phyloP scores from a whole-genome alignment of 495 filamentous ascomycete genomes.

The Tuber borchii region DNA sequence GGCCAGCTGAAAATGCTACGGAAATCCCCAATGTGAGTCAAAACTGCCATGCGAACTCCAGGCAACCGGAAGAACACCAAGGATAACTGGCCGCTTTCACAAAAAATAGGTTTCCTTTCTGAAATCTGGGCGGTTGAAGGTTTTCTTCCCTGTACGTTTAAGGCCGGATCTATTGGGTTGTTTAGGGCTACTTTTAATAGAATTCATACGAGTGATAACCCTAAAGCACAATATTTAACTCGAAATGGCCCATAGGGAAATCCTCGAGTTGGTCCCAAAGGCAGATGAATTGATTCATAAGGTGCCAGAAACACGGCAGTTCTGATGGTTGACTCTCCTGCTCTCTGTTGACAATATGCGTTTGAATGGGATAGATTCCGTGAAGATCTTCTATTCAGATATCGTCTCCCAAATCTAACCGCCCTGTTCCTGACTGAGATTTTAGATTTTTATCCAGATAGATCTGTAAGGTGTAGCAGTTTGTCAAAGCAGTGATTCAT shows the following conservation, averaged over 20 bases:
- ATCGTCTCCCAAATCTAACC: not conserved
- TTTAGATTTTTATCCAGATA: not conserved
- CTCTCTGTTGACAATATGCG: not conserved
- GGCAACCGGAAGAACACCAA: not conserved
- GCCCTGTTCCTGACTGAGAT: not conserved
- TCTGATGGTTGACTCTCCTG: not conserved
- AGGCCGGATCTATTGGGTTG: not conserved
- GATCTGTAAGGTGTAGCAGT: too few relatives aligned
- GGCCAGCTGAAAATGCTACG: not conserved
- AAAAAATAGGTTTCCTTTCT: not conserved
- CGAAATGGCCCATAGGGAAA: not conserved
- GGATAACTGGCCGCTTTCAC: not conserved
- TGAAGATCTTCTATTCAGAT: too few relatives aligned
- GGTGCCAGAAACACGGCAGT: not conserved
- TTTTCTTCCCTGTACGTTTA: not conserved
- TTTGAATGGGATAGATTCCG: not conserved
- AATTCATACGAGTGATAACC: not conserved
- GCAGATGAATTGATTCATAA: not conserved
- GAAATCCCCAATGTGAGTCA: not conserved
- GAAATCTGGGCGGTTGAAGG: not conserved
- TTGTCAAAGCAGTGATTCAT: not conserved
- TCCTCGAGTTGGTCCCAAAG: not conserved
- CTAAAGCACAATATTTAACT: not conserved
- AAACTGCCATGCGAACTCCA: not conserved
- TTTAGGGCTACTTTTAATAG: not conserved